Evolutionary conservation across 202 grass and related monocot species (phyloP).

Genomic region (Carex sylvatica): DNA sequence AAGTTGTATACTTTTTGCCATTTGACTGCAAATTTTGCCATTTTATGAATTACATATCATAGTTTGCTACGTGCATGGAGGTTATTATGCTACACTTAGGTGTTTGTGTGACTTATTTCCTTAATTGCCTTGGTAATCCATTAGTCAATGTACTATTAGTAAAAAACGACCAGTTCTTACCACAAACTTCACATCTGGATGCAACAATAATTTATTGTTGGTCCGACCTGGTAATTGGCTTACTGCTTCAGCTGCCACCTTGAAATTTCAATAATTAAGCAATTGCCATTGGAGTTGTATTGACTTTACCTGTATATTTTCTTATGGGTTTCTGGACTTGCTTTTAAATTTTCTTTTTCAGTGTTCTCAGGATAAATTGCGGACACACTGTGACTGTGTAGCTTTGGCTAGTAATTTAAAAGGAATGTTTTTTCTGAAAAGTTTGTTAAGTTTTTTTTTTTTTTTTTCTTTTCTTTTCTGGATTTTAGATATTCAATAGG

Average conservation of each 20-base stretch:
- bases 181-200: not conserved
- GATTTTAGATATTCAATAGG: slow-evolving; percentile 2
- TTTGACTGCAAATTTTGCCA: not conserved
- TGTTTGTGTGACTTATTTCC: not conserved
- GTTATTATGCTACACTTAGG: not conserved
- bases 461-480: not conserved
- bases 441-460: too few species aligned
- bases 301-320: not conserved
- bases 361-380: slow-evolving; percentile 5
- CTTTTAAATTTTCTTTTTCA: not conserved
- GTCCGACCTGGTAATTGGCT: not conserved
- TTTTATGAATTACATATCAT: not conserved
- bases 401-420: not conserved
- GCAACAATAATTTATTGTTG: not conserved
- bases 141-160: not conserved
- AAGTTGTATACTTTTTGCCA: not conserved
- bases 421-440: not conserved
- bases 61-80: not conserved
- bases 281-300: not conserved
- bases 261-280: not conserved
- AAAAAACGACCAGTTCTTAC: not conserved
- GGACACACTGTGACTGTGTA: not conserved
- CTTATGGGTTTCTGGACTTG: not conserved
- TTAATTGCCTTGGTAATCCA: not conserved
- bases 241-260: not conserved